Base-by-base conservation (phyloP, 2,329 filamentous ascomycete genomes). In the Colletotrichum trifolii region DNA sequence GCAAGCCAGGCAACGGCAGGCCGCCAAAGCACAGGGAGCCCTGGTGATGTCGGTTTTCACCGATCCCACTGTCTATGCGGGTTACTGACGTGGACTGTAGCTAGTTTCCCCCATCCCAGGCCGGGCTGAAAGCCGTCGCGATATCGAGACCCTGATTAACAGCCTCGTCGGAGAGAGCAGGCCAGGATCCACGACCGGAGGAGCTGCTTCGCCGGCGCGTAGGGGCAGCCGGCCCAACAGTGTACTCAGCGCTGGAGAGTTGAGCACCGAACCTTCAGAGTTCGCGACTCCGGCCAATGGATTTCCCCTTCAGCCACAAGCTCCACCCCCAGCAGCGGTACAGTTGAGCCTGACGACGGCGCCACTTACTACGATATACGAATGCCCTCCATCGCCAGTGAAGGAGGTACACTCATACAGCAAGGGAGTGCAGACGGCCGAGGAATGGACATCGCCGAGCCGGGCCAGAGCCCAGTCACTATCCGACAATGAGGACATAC, bases 331-430 rank as follows among this genome's bases (percentile, higher is more conserved):
- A 36, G 71, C 77, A 4, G 81, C 82, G 34, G 82, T 85, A 13
- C 93, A 95, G 73, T 90, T 88, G 3, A 66, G 59, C 15, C 86
- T 97, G 17, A 91, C 89, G 8, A 91, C 94, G 1, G 88, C 88
- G 10, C 85, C 91, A 8, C 83, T 93, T 57, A 88, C 89, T 15
- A 94, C 92, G 39, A 87, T 96, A 66, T 94, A 91, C 78, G 94
- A 97, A 77, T 91, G 89, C 69, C 88, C 91, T 2, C 91, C 92
- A 1, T 90, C 89, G 17, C 89, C 91, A 39, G 87, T 90, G 60
- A 88, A 91, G 69, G 96, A 99, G 77, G 84, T 97, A 65, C 94
- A 97, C 74, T 97, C 94, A 57, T 99, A 99, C 83, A 98, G 92
- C 84, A 98, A 97, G 81, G 94, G 90, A 60, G 94, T 98, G 25